Percentiles rank a stretch among this genome's conserved stretches.
These are phyloP conservation scores for Sugiyamaella qingdaonensis DNA, from an alignment of 805 yeast species.

Conservation along the genomic window DNA sequence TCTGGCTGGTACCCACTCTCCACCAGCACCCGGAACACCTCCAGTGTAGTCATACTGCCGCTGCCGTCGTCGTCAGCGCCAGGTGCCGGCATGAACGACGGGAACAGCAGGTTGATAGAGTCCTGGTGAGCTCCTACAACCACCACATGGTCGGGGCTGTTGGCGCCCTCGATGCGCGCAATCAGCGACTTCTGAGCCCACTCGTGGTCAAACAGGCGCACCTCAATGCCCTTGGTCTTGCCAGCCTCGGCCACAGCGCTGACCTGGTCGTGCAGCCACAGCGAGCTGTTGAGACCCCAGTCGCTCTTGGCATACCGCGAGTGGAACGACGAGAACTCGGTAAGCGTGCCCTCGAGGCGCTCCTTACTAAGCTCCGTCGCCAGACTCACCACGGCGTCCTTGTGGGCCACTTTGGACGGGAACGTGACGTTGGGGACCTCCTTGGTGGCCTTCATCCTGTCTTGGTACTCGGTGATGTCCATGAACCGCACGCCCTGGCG, in stretches of 20 bases:
- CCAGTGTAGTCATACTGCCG: conserved; percentile 76
- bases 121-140: conserved; percentile 91
- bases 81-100: conserved; percentile 67
- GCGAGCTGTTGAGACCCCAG: conserved; percentile 64
- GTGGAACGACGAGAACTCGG: conserved; percentile 61
- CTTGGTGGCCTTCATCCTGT: conserved; percentile 1
- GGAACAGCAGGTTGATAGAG: conserved; percentile 69
- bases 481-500: conserved; percentile 51
- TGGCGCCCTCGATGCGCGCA: conserved; percentile 46
- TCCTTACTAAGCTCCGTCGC: conserved; percentile 43
- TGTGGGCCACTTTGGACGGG: conserved; percentile 45
- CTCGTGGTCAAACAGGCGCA: conserved; percentile 53
- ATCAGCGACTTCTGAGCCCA: conserved; percentile 81
- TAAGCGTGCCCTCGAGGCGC: conserved; percentile 50
- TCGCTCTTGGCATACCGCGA: conserved; percentile 74
- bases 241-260: conserved; percentile 28
- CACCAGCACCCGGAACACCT: conserved; percentile 62
- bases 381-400: conserved; percentile 40
- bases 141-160: conserved; percentile 45
- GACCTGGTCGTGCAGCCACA: conserved; percentile 59
- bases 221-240: conserved; percentile 35
- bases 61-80: conserved; percentile 96
- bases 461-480: conserved; percentile 50
- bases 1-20: conserved; percentile 47
- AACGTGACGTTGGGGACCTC: conserved; percentile 40